These are phyloP conservation scores for Epichloe uncinata DNA, from an alignment of 2,329 filamentous ascomycete species.

Conservation along the genomic window DNA sequence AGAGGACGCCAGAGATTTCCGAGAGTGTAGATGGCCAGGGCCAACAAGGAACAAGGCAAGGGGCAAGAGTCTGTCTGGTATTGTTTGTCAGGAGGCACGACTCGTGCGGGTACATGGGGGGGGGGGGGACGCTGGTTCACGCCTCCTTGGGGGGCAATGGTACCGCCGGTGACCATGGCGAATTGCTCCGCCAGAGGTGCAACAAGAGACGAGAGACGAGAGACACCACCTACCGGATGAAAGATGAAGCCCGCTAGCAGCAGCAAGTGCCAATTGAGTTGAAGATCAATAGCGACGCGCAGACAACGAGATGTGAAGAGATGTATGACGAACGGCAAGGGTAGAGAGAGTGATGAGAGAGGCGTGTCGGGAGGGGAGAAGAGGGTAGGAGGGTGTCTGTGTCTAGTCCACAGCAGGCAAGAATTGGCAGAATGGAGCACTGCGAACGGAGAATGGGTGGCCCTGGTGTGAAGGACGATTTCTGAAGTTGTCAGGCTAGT, in stretches of 20 bases:
- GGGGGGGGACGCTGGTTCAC: background rate
- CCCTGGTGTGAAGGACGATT: too few relatives aligned
- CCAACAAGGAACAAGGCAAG: background rate
- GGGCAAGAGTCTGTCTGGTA: background rate
- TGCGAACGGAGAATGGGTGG: background rate
- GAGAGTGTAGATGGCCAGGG: background rate
- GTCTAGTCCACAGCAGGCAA: background rate
- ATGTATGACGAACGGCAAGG: background rate
- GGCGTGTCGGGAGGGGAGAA: background rate
- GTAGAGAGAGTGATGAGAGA: background rate
- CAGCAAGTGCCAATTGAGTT: constrained; percentile 1
- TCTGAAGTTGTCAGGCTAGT: background rate
- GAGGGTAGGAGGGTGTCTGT: background rate
- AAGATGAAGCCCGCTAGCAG: background rate
- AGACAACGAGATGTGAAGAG: background rate
- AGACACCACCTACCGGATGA: background rate
- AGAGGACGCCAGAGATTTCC: background rate
- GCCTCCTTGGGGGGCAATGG: background rate
- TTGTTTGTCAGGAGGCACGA: constrained; percentile 5
- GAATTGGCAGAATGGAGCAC: background rate
- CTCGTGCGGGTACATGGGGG: constrained; percentile 4
- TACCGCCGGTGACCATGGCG: background rate
- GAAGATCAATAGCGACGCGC: background rate
- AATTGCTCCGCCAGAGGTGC: background rate
- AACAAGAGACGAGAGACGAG: too few relatives aligned